Conservation (phyloP, 23 red algal species). For the Gracilaria vermiculophylla region DNA sequence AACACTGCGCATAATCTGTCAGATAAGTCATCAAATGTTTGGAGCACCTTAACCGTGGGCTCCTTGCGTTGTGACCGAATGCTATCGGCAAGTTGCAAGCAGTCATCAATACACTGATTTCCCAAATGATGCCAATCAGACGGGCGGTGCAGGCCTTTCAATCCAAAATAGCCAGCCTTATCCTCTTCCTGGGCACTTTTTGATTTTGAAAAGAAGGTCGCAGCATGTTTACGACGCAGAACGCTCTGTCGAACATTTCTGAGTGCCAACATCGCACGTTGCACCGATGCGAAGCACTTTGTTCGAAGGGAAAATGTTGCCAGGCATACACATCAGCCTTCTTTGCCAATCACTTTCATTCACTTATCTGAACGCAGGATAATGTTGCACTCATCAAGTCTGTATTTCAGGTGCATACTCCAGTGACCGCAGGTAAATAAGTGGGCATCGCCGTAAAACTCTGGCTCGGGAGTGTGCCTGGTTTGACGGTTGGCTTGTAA, state of each 20-base stretch:
- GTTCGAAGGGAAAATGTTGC: too few species aligned
- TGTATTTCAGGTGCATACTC: not conserved
- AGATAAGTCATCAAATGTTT: conserved; percentile 88
- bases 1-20: conserved; percentile 89
- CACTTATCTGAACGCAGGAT: not conserved
- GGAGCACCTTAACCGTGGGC: conserved; percentile 37
- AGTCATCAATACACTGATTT: conserved; percentile 27
- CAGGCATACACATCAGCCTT: not conserved
- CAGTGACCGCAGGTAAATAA: too few species aligned
- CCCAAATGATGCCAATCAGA: conserved; percentile 40
- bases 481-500: too few species aligned
- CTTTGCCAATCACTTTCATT: not conserved
- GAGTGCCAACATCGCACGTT: not conserved
- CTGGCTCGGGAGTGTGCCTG: too few species aligned
- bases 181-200: conserved; percentile 7
- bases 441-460: too few species aligned
- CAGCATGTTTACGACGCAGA: conserved; percentile 24
- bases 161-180: conserved; percentile 44
- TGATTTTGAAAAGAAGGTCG: not conserved
- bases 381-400: too few species aligned
- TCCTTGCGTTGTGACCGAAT: conserved; percentile 29
- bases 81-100: conserved; percentile 24
- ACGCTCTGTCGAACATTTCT: not conserved
- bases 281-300: too few species aligned
- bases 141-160: conserved; percentile 43